Conservation (phyloP, 2,329 filamentous ascomycete species). For the Aspergillus felis region DNA sequence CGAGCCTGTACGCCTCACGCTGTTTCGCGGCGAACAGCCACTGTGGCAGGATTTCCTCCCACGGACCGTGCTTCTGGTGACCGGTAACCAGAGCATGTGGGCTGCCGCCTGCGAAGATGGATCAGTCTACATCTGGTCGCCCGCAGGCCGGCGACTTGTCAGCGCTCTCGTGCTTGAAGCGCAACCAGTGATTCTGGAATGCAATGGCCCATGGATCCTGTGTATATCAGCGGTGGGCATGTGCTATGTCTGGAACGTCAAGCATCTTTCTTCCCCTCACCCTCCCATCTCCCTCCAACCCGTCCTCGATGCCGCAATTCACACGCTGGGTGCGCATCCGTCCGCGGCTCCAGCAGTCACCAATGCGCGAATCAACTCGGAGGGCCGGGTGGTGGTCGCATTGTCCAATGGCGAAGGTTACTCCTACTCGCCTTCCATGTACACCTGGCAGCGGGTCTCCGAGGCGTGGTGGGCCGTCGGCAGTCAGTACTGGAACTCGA, state of each 20-base stretch:
- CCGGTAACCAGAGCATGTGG: slow-evolving; percentile 89
- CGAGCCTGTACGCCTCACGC: slow-evolving; percentile 79
- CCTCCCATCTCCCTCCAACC: slow-evolving; percentile 86
- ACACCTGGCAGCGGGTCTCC: slow-evolving; percentile 89
- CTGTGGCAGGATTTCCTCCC: slow-evolving; percentile 95
- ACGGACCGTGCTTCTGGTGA: slow-evolving; percentile 79
- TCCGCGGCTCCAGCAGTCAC: slow-evolving; percentile 80
- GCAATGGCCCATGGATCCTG: slow-evolving; percentile 81
- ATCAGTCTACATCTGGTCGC: slow-evolving; percentile 84
- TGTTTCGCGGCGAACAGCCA: slow-evolving; percentile 72
- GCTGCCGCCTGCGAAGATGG: slow-evolving; percentile 91
- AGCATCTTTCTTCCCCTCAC: slow-evolving; percentile 76
- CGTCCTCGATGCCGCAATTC: slow-evolving; percentile 79
- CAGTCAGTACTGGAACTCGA: slow-evolving; percentile 98
- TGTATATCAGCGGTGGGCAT: slow-evolving; percentile 85
- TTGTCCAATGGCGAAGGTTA: slow-evolving; percentile 94
- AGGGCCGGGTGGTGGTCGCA: slow-evolving; percentile 81
- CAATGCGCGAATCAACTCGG: slow-evolving; percentile 84
- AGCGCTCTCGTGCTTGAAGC: slow-evolving; percentile 85
- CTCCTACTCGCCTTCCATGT: slow-evolving; percentile 80
- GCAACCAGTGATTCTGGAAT: slow-evolving; percentile 91
- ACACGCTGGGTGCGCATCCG: slow-evolving; percentile 72
- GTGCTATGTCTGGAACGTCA: slow-evolving; percentile 91
- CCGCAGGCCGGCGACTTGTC: slow-evolving; percentile 78
- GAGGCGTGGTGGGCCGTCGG: slow-evolving; percentile 98